Conservation (phyloP, 768 basidiomycete species). For the Tulasnella sp. region DNA sequence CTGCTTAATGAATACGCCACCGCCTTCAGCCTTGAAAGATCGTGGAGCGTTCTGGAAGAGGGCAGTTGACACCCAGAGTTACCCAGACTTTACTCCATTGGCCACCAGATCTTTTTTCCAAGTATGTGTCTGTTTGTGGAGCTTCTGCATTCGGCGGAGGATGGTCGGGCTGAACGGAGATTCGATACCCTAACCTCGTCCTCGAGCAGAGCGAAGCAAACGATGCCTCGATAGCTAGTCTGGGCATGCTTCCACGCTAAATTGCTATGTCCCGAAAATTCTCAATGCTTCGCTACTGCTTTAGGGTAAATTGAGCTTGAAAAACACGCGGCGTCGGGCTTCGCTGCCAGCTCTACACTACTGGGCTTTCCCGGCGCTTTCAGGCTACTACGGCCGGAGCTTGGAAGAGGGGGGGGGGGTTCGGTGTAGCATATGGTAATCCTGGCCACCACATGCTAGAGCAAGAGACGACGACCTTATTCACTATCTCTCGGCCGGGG, state of each 20-base stretch:
- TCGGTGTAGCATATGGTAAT: neutral
- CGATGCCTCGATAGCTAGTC: neutral
- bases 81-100: neutral
- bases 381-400: neutral
- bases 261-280: neutral
- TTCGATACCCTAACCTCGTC: too few relatives aligned
- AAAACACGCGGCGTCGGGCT: neutral
- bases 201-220: neutral
- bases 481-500: neutral
- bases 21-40: neutral
- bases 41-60: neutral
- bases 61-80: neutral
- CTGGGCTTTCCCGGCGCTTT: neutral
- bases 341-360: too few relatives aligned
- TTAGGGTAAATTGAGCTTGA: neutral
- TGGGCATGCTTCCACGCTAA: neutral
- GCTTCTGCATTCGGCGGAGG: neutral
- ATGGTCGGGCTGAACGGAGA: neutral
- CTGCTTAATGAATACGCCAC: neutral
- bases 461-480: neutral
- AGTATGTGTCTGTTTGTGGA: neutral
- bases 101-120: neutral
- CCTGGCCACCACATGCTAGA: neutral
- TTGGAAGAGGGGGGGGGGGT: too few relatives aligned
- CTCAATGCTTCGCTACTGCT: neutral